Conservation (phyloP, 2,329 filamentous ascomycete genomes). For the Alternaria ventricosa region DNA sequence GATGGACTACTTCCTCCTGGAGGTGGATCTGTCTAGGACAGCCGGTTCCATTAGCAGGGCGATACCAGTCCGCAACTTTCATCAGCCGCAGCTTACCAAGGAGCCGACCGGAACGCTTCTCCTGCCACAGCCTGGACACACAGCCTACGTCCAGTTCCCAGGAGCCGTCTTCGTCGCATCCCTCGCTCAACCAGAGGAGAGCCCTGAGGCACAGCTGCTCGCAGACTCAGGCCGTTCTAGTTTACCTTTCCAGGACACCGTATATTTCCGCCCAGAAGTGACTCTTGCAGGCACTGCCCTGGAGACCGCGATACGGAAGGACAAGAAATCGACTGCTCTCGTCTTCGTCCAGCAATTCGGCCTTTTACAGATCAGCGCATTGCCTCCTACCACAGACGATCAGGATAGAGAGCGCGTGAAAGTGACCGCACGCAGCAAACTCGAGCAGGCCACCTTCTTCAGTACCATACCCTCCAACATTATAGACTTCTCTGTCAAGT, state of each 20-base stretch:
- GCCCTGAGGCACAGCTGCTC: conserved; percentile 77
- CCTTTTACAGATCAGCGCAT: conserved; percentile 60
- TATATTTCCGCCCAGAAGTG: conserved; percentile 72
- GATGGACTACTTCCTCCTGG: conserved; percentile 75
- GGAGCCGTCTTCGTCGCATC: conserved; percentile 80
- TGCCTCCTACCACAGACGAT: conserved; percentile 66
- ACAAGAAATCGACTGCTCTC: conserved; percentile 52
- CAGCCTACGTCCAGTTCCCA: conserved; percentile 82
- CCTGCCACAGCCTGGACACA: conserved; percentile 77
- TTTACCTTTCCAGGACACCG: conserved; percentile 80
- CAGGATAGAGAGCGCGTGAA: conserved; percentile 48
- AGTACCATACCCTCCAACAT: conserved; percentile 82
- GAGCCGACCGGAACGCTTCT: conserved; percentile 63
- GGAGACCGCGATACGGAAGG: conserved; percentile 53
- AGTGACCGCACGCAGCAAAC: conserved; percentile 83
- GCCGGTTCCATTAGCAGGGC: conserved; percentile 67
- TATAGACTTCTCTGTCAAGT: conserved; percentile 78
- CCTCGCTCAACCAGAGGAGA: conserved; percentile 69
- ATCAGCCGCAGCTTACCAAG: conserved; percentile 41
- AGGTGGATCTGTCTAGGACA: conserved; percentile 67
- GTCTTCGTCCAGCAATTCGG: conserved; percentile 65
- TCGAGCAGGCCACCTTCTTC: conserved; percentile 95
- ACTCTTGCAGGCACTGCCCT: conserved; percentile 58
- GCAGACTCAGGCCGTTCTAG: conserved; percentile 38
- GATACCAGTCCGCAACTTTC: conserved; percentile 67